Conservation (phyloP, 352 stramenopile genomes). For the Phytopythium boreale region DNA sequence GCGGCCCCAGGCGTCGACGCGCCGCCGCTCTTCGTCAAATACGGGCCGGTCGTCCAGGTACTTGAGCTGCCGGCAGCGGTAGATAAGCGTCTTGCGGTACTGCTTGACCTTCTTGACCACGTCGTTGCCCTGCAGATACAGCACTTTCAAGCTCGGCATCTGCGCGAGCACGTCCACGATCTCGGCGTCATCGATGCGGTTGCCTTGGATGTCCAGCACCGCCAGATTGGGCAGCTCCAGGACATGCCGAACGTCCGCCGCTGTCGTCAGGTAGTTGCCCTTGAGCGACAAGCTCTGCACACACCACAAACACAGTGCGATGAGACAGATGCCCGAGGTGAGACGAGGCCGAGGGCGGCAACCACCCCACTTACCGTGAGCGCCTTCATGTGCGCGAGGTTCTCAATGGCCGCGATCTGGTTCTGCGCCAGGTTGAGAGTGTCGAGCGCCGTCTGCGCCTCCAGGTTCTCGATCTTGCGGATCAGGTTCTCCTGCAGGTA, state of each 20-base stretch:
- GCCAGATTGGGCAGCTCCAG: conserved; percentile 61
- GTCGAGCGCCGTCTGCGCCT: conserved; percentile 51
- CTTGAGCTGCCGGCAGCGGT: conserved; percentile 70
- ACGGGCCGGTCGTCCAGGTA: conserved; percentile 84
- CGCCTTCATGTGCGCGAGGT: conserved; percentile 65
- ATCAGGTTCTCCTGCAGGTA: conserved; percentile 96
- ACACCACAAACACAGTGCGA: background rate
- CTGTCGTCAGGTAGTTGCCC: conserved; percentile 63
- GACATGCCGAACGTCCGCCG: conserved; percentile 60
- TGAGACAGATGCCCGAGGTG: too few species aligned
- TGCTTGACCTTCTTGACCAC: conserved; percentile 88
- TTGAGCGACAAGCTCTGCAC: conserved; percentile 68
- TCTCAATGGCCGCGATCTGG: conserved; percentile 74
- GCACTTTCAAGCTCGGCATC: conserved; percentile 78
- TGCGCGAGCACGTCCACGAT: conserved; percentile 65
- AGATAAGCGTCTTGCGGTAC: conserved; percentile 81
- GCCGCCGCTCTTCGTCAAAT: conserved; percentile 81
- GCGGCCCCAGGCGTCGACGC: conserved; percentile 78
- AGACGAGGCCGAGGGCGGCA: too few species aligned
- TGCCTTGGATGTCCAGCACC: conserved; percentile 82
- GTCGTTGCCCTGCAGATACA: conserved; percentile 84
- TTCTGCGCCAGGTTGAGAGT: conserved; percentile 85
- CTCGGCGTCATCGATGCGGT: conserved; percentile 62
- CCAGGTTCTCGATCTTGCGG: conserved; percentile 87
- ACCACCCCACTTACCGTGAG: conserved; percentile 43